phyloP scores from a whole-genome alignment of 2,329 filamentous ascomycete genomes.

The Gliomastix tumulicola region DNA sequence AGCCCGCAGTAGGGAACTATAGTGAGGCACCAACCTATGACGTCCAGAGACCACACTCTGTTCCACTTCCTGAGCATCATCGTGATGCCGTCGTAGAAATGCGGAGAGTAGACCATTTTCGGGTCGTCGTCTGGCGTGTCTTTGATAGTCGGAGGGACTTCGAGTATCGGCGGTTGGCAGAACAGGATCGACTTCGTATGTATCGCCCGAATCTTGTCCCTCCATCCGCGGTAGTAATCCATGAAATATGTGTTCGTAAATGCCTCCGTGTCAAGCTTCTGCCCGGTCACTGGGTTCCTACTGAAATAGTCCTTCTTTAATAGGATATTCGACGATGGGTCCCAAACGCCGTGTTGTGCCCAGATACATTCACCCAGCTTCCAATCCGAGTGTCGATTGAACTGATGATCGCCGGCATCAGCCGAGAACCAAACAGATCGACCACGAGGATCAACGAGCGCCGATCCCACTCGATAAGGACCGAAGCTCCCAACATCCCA shows the following conservation, averaged over 20 bases:
- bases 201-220: constrained; percentile 64
- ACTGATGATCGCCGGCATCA: constrained; percentile 90
- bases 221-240: constrained; percentile 73
- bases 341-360: constrained; percentile 97
- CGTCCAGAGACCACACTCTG: constrained; percentile 92
- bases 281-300: constrained; percentile 67
- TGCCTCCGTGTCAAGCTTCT: constrained; percentile 68
- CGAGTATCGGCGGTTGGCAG: constrained; percentile 85
- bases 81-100: constrained; percentile 96
- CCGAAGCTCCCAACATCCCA: constrained; percentile 94
- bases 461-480: constrained; percentile 79
- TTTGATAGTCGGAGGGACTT: constrained; percentile 83
- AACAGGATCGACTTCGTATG: constrained; percentile 82
- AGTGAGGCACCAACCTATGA: too few species aligned
- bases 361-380: constrained; percentile 91
- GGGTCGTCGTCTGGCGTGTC: constrained; percentile 83
- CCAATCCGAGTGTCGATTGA: constrained; percentile 82
- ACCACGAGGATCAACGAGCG: constrained; percentile 81
- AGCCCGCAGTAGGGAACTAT: too few species aligned
- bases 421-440: constrained; percentile 74
- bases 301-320: constrained; percentile 84
- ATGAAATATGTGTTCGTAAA: constrained; percentile 93
- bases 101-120: constrained; percentile 85
- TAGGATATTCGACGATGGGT: constrained; percentile 68
- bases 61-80: constrained; percentile 99